phyloP scores from a whole-genome alignment of 148 eudicot species.

The Suaeda aralocaspica region DNA sequence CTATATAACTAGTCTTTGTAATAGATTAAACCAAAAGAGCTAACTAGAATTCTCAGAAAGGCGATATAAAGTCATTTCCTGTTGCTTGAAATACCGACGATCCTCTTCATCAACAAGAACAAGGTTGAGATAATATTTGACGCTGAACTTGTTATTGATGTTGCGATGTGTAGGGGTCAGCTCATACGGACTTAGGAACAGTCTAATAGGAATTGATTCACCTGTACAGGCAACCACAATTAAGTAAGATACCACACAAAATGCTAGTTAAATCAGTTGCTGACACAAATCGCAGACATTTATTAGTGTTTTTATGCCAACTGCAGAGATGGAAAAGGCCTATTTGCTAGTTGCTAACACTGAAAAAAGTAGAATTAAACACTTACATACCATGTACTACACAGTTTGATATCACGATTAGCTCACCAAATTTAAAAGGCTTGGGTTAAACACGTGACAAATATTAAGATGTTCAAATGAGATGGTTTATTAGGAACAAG shows the following conservation, averaged over 20 bases:
- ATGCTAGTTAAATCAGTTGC: not conserved
- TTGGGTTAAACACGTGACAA: too few species aligned
- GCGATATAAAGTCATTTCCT: constrained; percentile 84
- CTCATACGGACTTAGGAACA: constrained; percentile 92
- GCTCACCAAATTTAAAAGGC: too few species aligned
- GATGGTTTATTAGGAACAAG: too few species aligned
- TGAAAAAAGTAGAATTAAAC: not conserved
- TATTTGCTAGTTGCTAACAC: not conserved
- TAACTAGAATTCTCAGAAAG: constrained; percentile 50
- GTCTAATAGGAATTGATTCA: constrained; percentile 90
- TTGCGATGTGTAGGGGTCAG: constrained; percentile 90
- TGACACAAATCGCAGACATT: not conserved
- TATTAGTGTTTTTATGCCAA: not conserved
- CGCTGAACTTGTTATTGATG: constrained; percentile 97
- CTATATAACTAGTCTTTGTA: constrained; percentile 1
- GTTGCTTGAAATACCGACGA: constrained; percentile 96
- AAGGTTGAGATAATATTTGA: constrained; percentile 85
- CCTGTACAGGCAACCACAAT: constrained; percentile 39
- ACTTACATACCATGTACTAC: not conserved
- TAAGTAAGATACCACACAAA: not conserved
- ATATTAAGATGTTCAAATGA: not conserved
- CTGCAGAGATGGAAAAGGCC: not conserved
- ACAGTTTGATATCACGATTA: too few species aligned
- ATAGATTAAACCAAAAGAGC: not conserved
- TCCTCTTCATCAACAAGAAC: constrained; percentile 98